A percentile compares a stretch with the other conserved stretches of the same genome.
phyloP scores from a whole-genome alignment of 331 rosid species.

The Pyrus hybrid region DNA sequence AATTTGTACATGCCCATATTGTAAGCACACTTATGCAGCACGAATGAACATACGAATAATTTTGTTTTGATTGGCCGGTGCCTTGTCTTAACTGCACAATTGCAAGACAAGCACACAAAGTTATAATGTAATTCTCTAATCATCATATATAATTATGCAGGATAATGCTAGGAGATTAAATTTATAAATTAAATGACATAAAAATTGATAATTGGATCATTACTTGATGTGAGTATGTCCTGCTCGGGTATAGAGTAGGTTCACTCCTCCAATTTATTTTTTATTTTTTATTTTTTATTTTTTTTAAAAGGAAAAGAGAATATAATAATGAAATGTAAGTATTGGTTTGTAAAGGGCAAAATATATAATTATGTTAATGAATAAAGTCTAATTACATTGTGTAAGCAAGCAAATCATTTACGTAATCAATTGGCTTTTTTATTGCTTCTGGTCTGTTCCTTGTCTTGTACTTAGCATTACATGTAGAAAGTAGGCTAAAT shows the following conservation, averaged over 20 bases:
- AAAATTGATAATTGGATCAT: too few relatives aligned
- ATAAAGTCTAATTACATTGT: not conserved
- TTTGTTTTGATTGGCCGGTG: conserved; percentile 14
- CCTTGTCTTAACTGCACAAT: not conserved
- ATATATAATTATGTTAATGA: not conserved
- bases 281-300: too few relatives aligned
- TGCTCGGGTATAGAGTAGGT: too few relatives aligned
- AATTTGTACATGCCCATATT: not conserved
- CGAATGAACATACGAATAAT: not conserved
- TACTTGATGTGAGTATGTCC: too few relatives aligned
- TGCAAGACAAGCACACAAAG: not conserved
- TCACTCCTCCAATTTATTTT: too few relatives aligned
- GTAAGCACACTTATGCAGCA: not conserved
- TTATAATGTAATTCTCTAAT: not conserved
- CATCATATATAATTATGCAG: not conserved
- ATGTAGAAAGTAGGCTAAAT: not conserved
- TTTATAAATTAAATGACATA: too few relatives aligned
- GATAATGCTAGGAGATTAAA: too few relatives aligned
- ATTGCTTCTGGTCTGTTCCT: conserved; percentile 8
- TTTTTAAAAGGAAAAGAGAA: not conserved
- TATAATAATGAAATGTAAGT: not conserved
- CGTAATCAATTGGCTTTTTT: not conserved
- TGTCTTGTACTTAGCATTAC: conserved; percentile 15
- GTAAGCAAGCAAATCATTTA: not conserved
- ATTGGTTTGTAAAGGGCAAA: not conserved